Evolutionary conservation across 2,329 filamentous ascomycete species (phyloP).

Genomic region (Tolypocladium sp.): DNA sequence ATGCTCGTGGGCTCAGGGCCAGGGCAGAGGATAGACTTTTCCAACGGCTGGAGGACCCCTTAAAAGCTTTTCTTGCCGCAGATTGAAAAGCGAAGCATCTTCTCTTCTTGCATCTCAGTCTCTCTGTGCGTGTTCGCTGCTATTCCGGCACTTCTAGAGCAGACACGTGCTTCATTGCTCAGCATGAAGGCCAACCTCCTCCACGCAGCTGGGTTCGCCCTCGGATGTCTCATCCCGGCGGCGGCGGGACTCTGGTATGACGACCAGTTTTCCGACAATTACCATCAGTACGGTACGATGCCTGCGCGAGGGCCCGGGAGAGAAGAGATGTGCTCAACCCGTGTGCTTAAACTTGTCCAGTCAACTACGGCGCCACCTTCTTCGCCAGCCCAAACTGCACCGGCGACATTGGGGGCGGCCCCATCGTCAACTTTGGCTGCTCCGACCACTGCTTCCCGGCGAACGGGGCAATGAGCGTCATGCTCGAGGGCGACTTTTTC

Average conservation of each 20-base stretch:
- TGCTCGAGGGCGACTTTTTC: not conserved
- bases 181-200: not conserved
- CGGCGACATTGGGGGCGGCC: not conserved
- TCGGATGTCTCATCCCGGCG: not conserved
- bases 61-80: not conserved
- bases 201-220: not conserved
- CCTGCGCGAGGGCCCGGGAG: not conserved
- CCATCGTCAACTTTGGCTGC: not conserved
- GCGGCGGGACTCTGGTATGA: no score
- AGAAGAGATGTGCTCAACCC: no score
- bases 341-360: not conserved
- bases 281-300: not conserved
- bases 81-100: not conserved
- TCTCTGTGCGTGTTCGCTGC: no score
- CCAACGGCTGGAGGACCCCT: not conserved
- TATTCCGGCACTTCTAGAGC: no score
- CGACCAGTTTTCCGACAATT: no score
- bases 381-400: conserved; percentile 1
- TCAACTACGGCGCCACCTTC: not conserved
- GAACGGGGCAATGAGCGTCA: not conserved
- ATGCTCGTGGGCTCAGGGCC: no score
- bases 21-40: no score
- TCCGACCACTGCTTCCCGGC: not conserved
- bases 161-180: not conserved
- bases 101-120: no score